Conservation (phyloP, 352 stramenopile species). For the Ophiocytium majus region DNA sequence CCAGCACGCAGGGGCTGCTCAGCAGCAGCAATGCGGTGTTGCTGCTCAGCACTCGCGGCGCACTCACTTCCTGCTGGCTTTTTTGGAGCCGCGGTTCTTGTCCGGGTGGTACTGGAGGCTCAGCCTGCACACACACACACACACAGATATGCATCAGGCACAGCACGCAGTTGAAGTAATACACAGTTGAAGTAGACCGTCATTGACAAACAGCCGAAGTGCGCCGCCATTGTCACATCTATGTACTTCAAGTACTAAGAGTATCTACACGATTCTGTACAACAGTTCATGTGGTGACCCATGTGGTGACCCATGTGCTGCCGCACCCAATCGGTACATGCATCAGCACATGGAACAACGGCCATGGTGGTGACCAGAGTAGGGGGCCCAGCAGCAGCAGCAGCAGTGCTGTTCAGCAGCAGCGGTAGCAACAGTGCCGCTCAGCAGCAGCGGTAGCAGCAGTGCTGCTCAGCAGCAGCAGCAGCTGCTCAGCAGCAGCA, state of each 20-base stretch:
- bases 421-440: too few species aligned
- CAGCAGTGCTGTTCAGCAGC: too few species aligned
- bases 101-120: constrained; percentile 22
- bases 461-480: background rate
- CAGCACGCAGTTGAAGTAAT: background rate
- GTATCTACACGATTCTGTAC: background rate
- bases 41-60: background rate
- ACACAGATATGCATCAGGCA: background rate
- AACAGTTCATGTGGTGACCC: background rate
- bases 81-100: background rate
- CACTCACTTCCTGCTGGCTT: background rate
- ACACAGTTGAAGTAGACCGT: background rate
- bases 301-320: background rate
- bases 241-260: background rate
- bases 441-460: too few species aligned
- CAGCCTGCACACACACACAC: background rate
- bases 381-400: too few species aligned
- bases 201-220: background rate
- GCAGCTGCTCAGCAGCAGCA: background rate
- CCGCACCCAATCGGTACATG: too few species aligned
- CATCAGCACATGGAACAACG: too few species aligned
- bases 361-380: too few species aligned
- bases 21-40: background rate
- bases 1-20: too few species aligned
- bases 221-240: background rate